Conservation (phyloP, 495 filamentous ascomycete genomes). For the Rostrohypoxylon terebratum region DNA sequence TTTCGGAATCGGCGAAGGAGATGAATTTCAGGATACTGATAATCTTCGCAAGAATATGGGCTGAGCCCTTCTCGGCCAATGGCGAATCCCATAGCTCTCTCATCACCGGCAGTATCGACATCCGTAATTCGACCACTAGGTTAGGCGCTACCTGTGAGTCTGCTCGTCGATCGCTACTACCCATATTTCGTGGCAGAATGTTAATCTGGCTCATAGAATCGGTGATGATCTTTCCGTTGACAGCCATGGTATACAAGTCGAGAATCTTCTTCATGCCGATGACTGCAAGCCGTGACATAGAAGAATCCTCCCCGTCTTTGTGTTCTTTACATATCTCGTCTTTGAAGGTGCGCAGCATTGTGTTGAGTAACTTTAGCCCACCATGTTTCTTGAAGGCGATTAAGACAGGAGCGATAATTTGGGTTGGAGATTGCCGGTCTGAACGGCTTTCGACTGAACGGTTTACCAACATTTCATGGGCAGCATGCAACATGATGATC, state of each 20-base stretch:
- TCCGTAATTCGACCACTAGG: constrained; percentile 87
- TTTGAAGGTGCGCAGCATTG: constrained; percentile 78
- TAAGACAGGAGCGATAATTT: constrained; percentile 82
- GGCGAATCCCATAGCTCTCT: constrained; percentile 84
- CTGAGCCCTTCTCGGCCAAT: constrained; percentile 80
- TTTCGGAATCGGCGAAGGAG: constrained; percentile 79
- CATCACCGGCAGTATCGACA: constrained; percentile 82
- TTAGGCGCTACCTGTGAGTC: constrained; percentile 80
- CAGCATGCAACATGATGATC: constrained; percentile 79
- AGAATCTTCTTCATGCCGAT: constrained; percentile 85
- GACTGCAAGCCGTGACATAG: constrained; percentile 55
- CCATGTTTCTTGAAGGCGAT: constrained; percentile 85
- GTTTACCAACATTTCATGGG: constrained; percentile 74
- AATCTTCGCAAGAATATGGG: constrained; percentile 78
- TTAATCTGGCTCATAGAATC: constrained; percentile 77
- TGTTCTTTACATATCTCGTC: constrained; percentile 66
- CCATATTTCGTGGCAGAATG: constrained; percentile 64
- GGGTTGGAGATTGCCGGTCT: constrained; percentile 49
- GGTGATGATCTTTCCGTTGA: constrained; percentile 78
- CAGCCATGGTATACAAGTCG: constrained; percentile 79
- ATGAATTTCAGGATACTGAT: constrained; percentile 87
- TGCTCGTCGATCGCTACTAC: constrained; percentile 61
- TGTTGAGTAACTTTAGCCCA: constrained; percentile 78
- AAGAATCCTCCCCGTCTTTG: constrained; percentile 49
- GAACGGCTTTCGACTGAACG: constrained; percentile 65